Evolutionary conservation across 768 basidiomycete genomes (phyloP).

Genomic region (Pulveroboletus ravenelii): DNA sequence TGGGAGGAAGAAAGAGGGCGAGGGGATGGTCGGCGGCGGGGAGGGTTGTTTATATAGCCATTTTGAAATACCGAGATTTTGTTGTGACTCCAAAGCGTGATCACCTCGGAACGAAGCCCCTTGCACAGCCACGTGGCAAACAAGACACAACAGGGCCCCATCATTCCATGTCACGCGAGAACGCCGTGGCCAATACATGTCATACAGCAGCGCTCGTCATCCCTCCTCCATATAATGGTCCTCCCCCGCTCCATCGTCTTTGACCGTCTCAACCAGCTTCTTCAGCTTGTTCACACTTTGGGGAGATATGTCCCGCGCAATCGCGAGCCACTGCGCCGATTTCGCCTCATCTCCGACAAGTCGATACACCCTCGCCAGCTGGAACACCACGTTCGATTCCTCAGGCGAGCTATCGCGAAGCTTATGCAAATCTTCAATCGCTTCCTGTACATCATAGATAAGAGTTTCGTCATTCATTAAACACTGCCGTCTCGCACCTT

Average conservation of each 20-base stretch:
- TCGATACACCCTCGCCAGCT: conserved; percentile 89
- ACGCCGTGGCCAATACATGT: conserved; percentile 15
- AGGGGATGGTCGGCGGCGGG: conserved; percentile 19
- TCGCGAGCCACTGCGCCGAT: conserved; percentile 80
- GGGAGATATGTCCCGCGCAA: conserved; percentile 91
- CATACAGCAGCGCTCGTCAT: conserved; percentile 32
- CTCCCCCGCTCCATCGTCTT: conserved; percentile 53
- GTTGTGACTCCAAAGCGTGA: conserved; percentile 32
- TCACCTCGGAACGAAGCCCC: conserved; percentile 30
- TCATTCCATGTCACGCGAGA: conserved; percentile 23
- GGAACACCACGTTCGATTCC: conserved; percentile 95
- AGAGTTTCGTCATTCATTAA: conserved; percentile 13
- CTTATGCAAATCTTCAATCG: conserved; percentile 74
- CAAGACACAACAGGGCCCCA: conserved; percentile 16
- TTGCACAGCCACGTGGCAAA: conserved; percentile 25
- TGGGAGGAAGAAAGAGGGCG: conserved; percentile 22
- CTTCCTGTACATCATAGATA: conserved; percentile 49
- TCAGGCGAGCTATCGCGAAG: conserved; percentile 83
- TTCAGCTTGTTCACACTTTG: conserved; percentile 82
- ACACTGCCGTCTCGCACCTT: conserved; percentile 46
- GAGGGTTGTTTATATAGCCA: conserved; percentile 43
- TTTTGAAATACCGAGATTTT: conserved; percentile 28
- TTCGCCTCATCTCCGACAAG: conserved; percentile 72
- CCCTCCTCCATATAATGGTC: conserved; percentile 71
- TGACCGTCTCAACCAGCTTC: conserved; percentile 67